phyloP scores from a whole-genome alignment of 352 stramenopile genomes.

The Pythium guiyangense region DNA sequence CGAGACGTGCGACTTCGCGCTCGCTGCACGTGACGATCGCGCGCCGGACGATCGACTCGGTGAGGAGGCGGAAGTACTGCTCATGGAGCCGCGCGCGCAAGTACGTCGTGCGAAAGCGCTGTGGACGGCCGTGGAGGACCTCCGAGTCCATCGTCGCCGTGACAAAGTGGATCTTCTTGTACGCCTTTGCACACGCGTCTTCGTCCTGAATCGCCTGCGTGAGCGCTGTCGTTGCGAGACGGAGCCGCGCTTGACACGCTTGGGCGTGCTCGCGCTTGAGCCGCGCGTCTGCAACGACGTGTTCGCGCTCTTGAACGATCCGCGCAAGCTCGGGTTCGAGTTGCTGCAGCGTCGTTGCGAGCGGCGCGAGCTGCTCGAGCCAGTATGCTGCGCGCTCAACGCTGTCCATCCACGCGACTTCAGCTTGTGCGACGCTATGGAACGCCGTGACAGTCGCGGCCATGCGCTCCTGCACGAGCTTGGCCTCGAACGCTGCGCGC shows the following conservation, averaged over 20 bases:
- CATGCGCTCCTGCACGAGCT: constrained; percentile 62
- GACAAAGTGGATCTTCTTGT: constrained; percentile 40
- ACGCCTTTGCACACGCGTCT: constrained; percentile 24
- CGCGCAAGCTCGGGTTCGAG: constrained; percentile 41
- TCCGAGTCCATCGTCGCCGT: constrained; percentile 66
- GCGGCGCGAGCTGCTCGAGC: constrained; percentile 12
- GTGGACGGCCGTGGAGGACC: constrained; percentile 56
- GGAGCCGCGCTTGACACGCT: constrained; percentile 31
- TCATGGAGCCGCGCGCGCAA: constrained; percentile 46
- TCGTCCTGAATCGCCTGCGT: constrained; percentile 29
- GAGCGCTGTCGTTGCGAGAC: constrained; percentile 28
- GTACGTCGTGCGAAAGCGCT: constrained; percentile 62
- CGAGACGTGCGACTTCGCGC: constrained; percentile 31
- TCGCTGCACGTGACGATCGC: constrained; percentile 43
- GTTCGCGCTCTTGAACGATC: constrained; percentile 40
- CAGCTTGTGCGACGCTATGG: constrained; percentile 20
- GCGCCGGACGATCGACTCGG: constrained; percentile 44
- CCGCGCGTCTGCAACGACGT: constrained; percentile 51
- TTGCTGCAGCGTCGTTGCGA: constrained; percentile 24
- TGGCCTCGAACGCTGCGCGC: constrained; percentile 34
- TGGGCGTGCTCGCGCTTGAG: constrained; percentile 41
- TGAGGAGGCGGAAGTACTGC: constrained; percentile 56
- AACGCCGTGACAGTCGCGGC: constrained; percentile 57
- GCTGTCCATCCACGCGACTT: constrained; percentile 50
- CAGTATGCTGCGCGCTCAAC: constrained; percentile 39